Conservation (phyloP, 495 filamentous ascomycete genomes). For the Trichoderma reesei region DNA sequence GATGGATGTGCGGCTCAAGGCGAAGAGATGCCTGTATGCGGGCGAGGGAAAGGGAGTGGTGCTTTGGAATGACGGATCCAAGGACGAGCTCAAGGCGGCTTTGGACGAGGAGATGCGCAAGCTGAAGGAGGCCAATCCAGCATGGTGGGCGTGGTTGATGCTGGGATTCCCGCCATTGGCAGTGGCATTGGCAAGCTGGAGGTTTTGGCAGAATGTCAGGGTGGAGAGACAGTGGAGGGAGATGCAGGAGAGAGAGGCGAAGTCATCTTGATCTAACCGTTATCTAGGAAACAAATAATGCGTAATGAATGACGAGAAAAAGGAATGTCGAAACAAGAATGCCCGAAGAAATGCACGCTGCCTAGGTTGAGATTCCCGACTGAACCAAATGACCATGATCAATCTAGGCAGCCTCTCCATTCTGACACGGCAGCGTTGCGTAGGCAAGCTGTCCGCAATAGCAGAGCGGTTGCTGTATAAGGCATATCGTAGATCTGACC, state of each 20-base stretch:
- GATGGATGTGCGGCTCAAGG: conserved; percentile 75
- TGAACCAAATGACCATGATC: not conserved
- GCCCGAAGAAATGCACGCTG: not conserved
- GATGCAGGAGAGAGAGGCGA: conserved; percentile 50
- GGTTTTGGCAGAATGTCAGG: conserved; percentile 54
- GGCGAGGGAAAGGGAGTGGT: conserved; percentile 58
- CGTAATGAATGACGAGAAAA: no score
- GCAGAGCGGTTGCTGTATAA: no score
- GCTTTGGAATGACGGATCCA: conserved; percentile 76
- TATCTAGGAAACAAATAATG: conserved; percentile 44
- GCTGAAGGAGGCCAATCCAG: conserved; percentile 41
- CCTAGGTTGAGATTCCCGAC: not conserved
- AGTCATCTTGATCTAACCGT: conserved; percentile 31
- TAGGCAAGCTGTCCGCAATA: no score
- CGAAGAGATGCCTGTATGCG: conserved; percentile 53
- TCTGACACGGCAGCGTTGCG: no score
- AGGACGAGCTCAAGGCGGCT: conserved; percentile 50
- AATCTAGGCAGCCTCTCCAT: not conserved
- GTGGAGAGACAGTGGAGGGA: conserved; percentile 59
- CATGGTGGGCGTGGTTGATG: conserved; percentile 73
- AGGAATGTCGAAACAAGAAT: no score
- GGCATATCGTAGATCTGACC: no score
- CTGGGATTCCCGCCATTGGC: conserved; percentile 64
- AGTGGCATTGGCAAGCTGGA: conserved; percentile 52
- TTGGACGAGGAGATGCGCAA: conserved; percentile 52